phyloP scores from a whole-genome alignment of 2,329 filamentous ascomycete genomes.

The Didymella exigua region DNA sequence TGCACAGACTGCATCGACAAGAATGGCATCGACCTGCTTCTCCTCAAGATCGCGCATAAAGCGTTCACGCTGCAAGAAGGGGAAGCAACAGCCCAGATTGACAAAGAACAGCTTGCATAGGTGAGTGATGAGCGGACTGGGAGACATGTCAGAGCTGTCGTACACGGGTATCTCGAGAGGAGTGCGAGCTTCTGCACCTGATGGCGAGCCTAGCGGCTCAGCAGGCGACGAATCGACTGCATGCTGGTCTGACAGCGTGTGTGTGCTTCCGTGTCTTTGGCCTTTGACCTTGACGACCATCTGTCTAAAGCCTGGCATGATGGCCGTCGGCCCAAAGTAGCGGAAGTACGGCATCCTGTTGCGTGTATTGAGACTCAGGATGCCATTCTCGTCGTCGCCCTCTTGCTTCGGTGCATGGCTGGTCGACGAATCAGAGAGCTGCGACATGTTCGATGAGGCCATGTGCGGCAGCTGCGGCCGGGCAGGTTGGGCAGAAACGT shows the following conservation, averaged over 20 bases:
- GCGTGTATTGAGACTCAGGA: conserved; percentile 55
- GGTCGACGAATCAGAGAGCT: conserved; percentile 30
- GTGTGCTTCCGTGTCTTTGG: conserved; percentile 63
- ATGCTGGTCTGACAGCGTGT: conserved; percentile 59
- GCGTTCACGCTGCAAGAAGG: conserved; percentile 74
- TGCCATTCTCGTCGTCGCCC: conserved; percentile 16
- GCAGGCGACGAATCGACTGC: conserved; percentile 45
- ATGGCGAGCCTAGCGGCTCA: conserved; percentile 38
- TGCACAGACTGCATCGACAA: conserved; percentile 86
- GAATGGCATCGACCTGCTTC: conserved; percentile 79
- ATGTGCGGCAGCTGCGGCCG: conserved; percentile 33
- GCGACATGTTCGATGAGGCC: conserved; percentile 26
- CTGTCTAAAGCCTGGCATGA: conserved; percentile 89
- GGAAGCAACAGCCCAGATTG: conserved; percentile 84
- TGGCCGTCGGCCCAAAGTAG: conserved; percentile 89
- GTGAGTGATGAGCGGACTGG: conserved; percentile 75
- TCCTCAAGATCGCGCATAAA: conserved; percentile 79
- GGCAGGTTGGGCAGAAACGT: conserved; percentile 20
- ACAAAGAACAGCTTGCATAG: conserved; percentile 81
- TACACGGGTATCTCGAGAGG: conserved; percentile 68
- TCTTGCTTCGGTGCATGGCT: conserved; percentile 29
- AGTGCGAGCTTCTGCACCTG: conserved; percentile 49
- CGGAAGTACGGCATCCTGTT: conserved; percentile 85
- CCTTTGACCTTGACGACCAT: conserved; percentile 82
- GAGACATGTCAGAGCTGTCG: conserved; percentile 73